These are phyloP conservation scores for Hypoxylon lenormandii DNA, from an alignment of 495 filamentous ascomycete species.

Conservation along the genomic window DNA sequence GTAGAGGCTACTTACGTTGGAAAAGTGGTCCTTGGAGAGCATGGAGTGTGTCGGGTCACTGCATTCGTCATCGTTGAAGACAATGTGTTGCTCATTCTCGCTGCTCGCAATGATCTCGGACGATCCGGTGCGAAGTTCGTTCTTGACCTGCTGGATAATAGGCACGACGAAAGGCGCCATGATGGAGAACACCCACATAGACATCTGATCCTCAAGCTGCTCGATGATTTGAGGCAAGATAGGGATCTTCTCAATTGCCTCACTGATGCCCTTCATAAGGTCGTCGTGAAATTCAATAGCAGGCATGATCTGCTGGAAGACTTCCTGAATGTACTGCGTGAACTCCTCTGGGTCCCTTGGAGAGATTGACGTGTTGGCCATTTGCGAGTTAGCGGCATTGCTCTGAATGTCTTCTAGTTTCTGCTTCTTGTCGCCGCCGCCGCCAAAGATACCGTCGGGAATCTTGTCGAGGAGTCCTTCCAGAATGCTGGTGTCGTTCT, in stretches of 20 bases:
- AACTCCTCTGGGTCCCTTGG: constrained; percentile 82
- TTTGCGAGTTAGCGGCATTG: constrained; percentile 75
- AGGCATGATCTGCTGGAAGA: constrained; percentile 81
- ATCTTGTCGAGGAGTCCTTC: constrained; percentile 81
- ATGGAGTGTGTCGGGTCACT: constrained; percentile 93
- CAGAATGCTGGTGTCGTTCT: constrained; percentile 71
- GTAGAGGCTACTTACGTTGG: constrained; percentile 63
- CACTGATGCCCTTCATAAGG: constrained; percentile 79
- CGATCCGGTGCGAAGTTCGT: constrained; percentile 84
- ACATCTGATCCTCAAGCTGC: constrained; percentile 80
- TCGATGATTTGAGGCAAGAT: constrained; percentile 82
- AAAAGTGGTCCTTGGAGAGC: constrained; percentile 94
- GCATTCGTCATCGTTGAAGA: constrained; percentile 80
- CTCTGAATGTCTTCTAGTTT: constrained; percentile 74
- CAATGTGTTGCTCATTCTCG: constrained; percentile 80
- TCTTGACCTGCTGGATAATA: constrained; percentile 84
- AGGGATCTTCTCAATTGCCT: constrained; percentile 82
- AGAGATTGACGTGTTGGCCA: constrained; percentile 72
- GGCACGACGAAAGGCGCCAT: constrained; percentile 87
- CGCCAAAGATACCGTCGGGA: constrained; percentile 78
- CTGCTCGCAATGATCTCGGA: constrained; percentile 84
- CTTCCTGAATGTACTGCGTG: constrained; percentile 72
- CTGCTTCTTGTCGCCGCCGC: constrained; percentile 72
- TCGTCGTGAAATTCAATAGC: constrained; percentile 89
- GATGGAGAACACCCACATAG: constrained; percentile 85